A percentile compares a stretch with the other conserved stretches of the same genome.
phyloP scores from a whole-genome alignment of 352 stramenopile genomes.

The Pythium rhizo-oryzae region DNA sequence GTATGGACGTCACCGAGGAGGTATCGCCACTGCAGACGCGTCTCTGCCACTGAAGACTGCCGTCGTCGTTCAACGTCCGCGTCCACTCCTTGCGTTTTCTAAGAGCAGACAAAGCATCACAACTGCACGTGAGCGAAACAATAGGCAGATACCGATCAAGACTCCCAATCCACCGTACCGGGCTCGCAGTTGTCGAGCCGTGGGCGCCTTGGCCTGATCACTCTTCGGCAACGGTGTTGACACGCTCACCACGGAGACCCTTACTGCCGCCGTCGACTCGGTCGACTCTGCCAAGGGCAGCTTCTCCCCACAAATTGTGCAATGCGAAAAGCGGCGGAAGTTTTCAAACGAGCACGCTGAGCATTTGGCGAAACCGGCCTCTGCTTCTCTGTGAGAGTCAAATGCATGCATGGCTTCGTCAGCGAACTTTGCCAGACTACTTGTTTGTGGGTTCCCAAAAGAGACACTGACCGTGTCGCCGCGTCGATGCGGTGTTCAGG shows the following conservation, averaged over 20 bases:
- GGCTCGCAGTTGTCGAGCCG: constrained; percentile 21
- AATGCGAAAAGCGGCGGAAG: constrained; percentile 70
- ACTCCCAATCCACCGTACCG: constrained; percentile 10
- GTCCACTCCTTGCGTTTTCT: constrained; percentile 73
- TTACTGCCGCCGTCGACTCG: background rate
- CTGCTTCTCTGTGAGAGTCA: constrained; percentile 46
- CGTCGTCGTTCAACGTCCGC: constrained; percentile 64
- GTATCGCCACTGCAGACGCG: constrained; percentile 21
- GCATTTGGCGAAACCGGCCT: constrained; percentile 53
- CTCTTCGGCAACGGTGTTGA: background rate
- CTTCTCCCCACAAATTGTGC: constrained; percentile 65
- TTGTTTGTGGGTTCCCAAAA: too few relatives aligned
- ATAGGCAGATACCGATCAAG: background rate
- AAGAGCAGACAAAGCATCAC: background rate
- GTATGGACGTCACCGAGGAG: constrained; percentile 24
- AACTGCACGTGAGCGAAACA: background rate
- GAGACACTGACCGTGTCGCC: constrained; percentile 35
- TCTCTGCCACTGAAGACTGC: constrained; percentile 60
- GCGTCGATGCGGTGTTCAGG: constrained; percentile 71
- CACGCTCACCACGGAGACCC: background rate
- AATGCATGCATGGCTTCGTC: background rate
- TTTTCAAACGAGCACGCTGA: constrained; percentile 70
- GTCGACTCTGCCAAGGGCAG: constrained; percentile 12
- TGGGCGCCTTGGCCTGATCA: background rate
- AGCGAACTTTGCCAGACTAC: background rate